Evolutionary conservation across 495 filamentous ascomycete genomes (phyloP), one percentile per base, ranked within the genome.

Genomic region (Jackrogersella multiformis): DNA sequence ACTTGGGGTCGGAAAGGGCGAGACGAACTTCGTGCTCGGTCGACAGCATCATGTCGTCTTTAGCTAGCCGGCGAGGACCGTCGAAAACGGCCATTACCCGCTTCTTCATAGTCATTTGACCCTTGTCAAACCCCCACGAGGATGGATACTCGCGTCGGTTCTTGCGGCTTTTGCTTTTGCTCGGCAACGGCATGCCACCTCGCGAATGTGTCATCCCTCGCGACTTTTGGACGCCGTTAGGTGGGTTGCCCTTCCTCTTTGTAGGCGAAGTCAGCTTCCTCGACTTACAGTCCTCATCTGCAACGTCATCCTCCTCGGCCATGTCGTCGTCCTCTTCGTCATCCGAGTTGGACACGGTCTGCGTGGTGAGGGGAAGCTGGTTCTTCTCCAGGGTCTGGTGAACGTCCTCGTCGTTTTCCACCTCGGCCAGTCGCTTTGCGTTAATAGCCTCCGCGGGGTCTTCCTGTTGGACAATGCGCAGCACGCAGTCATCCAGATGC

Each of bases 21-120:
- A 97, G 78, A 68, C 93, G 92, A 52, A 98, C 93, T 78, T 99
- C 96, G 69, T 93, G 95, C 68, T 97, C 92, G 21, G 90, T 91
- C 70, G 92, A 91, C 38, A 99, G 89, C 93, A 97, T 95, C 95
- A 98, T 97, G 81, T 98, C 96, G 75, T 99, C 96, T 81, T 97
- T 97, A 85, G 90, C 94, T 61, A 99, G 84, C 6, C 94, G 87
- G 54, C 94, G 86, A 10, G 84, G 86, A 2, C 96, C 96, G 71
- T 98, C 93, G 66, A 96, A 99, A 15, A 97, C 92, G 67, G 92
- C 91, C 60, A 98, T 80, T 12, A 96, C 93, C 16, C 96, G 90
- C 88, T 97, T 97, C 86, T 95, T 97, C 82, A 94, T 96, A 74
- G 91, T 94, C 90, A 98, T 97, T 79, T 92, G 92, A 62, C 92